Evolutionary conservation across 352 stramenopile genomes (phyloP).

Genomic region (Lagenidium sp.): DNA sequence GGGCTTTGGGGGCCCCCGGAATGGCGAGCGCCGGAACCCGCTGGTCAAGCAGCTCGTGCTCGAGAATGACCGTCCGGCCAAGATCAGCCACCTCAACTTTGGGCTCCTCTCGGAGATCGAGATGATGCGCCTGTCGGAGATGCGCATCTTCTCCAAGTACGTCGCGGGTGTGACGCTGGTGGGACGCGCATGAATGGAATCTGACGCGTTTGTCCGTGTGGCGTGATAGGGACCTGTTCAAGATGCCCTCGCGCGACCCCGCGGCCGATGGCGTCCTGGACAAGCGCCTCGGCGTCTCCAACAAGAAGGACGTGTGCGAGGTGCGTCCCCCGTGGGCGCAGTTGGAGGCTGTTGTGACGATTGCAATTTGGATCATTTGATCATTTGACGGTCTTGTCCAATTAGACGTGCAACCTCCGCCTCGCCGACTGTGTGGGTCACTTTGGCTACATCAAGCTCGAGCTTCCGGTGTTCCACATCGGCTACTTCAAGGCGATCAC

Average conservation of each 20-base stretch:
- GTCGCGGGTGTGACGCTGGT: neutral
- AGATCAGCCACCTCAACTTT: conserved; percentile 98
- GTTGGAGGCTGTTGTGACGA: too few relatives aligned
- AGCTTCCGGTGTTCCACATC: conserved; percentile 99
- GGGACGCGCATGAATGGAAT: neutral
- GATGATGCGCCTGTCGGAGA: conserved; percentile 94
- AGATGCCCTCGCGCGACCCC: conserved; percentile 92
- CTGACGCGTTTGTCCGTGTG: neutral
- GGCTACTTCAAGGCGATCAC: conserved; percentile 99
- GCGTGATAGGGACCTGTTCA: conserved; percentile 91
- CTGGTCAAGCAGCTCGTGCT: conserved; percentile 87
- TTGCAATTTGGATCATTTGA: too few relatives aligned
- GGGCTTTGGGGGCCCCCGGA: conserved; percentile 14
- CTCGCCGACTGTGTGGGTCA: conserved; percentile 97
- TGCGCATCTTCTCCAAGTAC: conserved; percentile 88
- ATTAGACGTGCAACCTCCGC: conserved; percentile 78
- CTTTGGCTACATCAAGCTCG: conserved; percentile 98
- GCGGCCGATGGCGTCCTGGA: conserved; percentile 93
- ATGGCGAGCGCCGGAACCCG: conserved; percentile 69
- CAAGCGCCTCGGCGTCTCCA: conserved; percentile 94
- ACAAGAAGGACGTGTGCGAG: conserved; percentile 95
- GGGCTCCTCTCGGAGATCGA: conserved; percentile 93
- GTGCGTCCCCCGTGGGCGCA: conserved; percentile 34
- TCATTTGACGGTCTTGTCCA: neutral
- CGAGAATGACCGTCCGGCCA: conserved; percentile 83